Evolutionary conservation across 768 basidiomycete genomes (phyloP), one percentile per base, ranked within the genome.

Genomic region (Fistulinella prunicolor): DNA sequence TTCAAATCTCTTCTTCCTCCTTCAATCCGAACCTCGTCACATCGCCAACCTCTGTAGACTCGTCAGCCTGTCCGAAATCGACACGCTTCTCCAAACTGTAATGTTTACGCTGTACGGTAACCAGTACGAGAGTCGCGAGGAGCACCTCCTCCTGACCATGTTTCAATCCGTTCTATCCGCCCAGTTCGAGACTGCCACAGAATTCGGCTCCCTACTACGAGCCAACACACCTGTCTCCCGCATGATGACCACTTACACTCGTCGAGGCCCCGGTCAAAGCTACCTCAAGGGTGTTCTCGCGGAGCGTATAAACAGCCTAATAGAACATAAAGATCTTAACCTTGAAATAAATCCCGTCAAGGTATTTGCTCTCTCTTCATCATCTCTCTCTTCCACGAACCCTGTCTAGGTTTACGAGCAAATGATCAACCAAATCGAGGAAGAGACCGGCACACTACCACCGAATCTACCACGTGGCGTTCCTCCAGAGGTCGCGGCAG

Each of bases 171-270:
- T 99, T 10, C 77, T 99, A 6, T 94, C 95, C 38, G 95, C 96
- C 21, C 96, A 99, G 69, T 99, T 99, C 73, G 96, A 99, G 70
- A 97, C 92, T 2, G 94, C 96, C 14, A 95, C 94, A 45, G 96
- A 99, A 68, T 98, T 99, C 58, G 94, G 95, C n/a, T 98, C 95
- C 5, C 79, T 99, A 10, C 82, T 99, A 23, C 90, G 96, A 45
- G 96, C 96, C 50, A 99, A 99, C 70, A 99, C 96, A 42, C 96
- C 96, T 39, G 96, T 99, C 20, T 97, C 94, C 41, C 86, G 96
- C 32, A 99, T 99, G 96, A 99, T 99, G 96, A 99, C 96, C 38
- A 98, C 96, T 17, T 99, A 99, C 71, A 98, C 96, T 44, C 89
- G 96, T 51, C 88, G 96, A 46, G 96, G 96, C 49, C 96, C 96